Evolutionary conservation across 208 protist species (phyloP).

Genomic region (Angomonas deanei): DNA sequence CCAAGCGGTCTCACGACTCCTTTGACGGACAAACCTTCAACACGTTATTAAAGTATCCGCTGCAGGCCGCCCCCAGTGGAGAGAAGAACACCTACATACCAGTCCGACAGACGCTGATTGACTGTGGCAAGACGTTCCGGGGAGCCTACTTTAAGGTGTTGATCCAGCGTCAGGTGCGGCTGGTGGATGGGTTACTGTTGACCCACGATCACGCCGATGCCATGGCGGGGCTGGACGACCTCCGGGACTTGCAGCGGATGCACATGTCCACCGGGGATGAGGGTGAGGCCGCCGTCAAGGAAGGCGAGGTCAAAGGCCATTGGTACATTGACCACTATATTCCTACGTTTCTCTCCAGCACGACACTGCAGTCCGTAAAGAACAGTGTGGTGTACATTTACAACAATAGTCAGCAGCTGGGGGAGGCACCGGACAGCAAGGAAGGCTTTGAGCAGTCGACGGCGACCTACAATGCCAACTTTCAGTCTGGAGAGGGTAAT

Average conservation of each 20-base stretch:
- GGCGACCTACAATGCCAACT: neutral
- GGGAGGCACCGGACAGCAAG: slow-evolving; percentile 13
- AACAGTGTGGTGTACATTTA: slow-evolving; percentile 62
- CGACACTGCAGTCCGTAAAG: slow-evolving; percentile 37
- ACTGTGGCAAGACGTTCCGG: slow-evolving; percentile 90
- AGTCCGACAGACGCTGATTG: slow-evolving; percentile 40
- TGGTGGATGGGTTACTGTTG: slow-evolving; percentile 75
- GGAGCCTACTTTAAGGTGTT: slow-evolving; percentile 86
- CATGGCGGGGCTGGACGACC: slow-evolving; percentile 76
- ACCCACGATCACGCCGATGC: slow-evolving; percentile 89
- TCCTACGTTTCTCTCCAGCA: slow-evolving; percentile 53
- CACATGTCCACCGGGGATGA: slow-evolving; percentile 23
- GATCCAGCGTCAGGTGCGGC: slow-evolving; percentile 38
- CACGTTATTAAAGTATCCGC: neutral
- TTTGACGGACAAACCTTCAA: neutral
- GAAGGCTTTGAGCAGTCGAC: neutral
- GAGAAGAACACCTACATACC: neutral
- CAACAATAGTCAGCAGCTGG: slow-evolving; percentile 57
- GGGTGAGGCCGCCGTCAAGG: slow-evolving; percentile 4
- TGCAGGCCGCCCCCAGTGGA: neutral
- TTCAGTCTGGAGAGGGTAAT: neutral
- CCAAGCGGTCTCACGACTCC: neutral
- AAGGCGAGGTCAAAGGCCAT: slow-evolving; percentile 16
- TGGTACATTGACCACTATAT: slow-evolving; percentile 71
- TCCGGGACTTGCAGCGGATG: slow-evolving; percentile 85